A percentile compares a stretch with the other conserved stretches of the same genome.
These are phyloP conservation scores for Chytridiales sp. DNA, from an alignment of 371 early-diverging fungal species.

Conservation along the genomic window DNA sequence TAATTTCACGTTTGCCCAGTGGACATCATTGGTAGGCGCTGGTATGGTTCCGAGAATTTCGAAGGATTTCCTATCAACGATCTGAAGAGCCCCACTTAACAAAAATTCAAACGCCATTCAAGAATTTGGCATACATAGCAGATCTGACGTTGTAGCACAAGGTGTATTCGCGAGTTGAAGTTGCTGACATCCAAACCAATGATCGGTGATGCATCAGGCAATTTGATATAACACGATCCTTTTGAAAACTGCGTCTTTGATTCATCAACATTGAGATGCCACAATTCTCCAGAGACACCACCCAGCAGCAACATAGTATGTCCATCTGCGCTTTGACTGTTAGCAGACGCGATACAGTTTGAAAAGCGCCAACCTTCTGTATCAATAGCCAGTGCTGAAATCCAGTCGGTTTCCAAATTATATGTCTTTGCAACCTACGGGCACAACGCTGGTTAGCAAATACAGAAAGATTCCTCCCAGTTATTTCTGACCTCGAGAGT, in stretches of 20 bases:
- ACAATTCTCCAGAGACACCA: background rate
- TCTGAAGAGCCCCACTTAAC: background rate
- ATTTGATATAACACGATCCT: background rate
- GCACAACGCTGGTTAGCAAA: background rate
- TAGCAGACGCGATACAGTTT: background rate
- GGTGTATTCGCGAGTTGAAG: background rate
- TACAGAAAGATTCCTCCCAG: background rate
- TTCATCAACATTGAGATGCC: background rate
- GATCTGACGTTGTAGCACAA: slow-evolving; percentile 1
- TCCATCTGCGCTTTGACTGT: background rate
- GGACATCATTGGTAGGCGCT: slow-evolving; percentile 10
- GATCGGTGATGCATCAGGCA: no score
- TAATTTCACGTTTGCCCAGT: slow-evolving; percentile 17
- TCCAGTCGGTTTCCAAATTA: slow-evolving; percentile 13
- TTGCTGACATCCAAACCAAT: background rate
- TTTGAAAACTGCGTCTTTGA: background rate
- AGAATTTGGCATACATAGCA: background rate
- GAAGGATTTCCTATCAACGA: background rate
- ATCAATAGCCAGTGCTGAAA: background rate
- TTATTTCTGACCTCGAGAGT: slow-evolving; percentile 16
- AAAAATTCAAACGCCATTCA: background rate
- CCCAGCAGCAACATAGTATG: background rate
- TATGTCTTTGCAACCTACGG: slow-evolving; percentile 16
- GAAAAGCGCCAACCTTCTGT: slow-evolving; percentile 2
- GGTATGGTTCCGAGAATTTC: background rate